A percentile compares a stretch with the other conserved stretches of the same genome.
These are phyloP conservation scores for Escallonia herrerae DNA, from an alignment of 129 eudicot genomes.

Conservation along the genomic window DNA sequence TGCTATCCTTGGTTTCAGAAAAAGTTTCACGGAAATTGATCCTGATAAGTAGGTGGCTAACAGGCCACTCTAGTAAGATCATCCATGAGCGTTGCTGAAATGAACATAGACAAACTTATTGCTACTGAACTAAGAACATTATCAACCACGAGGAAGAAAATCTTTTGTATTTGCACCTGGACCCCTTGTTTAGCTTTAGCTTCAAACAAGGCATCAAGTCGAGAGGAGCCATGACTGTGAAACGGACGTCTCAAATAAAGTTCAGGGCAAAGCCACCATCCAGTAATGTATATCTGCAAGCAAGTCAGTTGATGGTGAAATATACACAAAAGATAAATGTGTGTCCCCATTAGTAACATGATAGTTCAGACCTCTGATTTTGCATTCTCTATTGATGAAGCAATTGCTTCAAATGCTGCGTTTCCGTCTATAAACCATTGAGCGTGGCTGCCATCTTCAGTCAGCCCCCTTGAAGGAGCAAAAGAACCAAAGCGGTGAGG, in stretches of 20 bases:
- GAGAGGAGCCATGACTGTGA: conserved; percentile 51
- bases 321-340: neutral
- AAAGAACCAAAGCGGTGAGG: conserved; percentile 84
- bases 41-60: neutral
- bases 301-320: neutral
- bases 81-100: no score
- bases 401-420: conserved; percentile 89
- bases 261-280: conserved; percentile 99
- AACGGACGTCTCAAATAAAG: conserved; percentile 82
- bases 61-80: no score
- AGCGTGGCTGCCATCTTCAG: conserved; percentile 74
- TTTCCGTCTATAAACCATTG: conserved; percentile 97
- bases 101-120: no score
- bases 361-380: conserved; percentile 64
- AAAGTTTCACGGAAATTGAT: neutral
- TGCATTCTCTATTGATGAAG: conserved; percentile 76
- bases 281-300: conserved; percentile 82
- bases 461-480: conserved; percentile 80
- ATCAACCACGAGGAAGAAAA: neutral
- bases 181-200: conserved; percentile 96
- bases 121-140: neutral
- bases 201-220: conserved; percentile 82
- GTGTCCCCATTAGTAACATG: neutral
- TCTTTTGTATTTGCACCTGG: conserved; percentile 46
- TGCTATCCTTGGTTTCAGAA: neutral